Base-by-base conservation (phyloP, 768 basidiomycete genomes). In the Collybia nuda region DNA sequence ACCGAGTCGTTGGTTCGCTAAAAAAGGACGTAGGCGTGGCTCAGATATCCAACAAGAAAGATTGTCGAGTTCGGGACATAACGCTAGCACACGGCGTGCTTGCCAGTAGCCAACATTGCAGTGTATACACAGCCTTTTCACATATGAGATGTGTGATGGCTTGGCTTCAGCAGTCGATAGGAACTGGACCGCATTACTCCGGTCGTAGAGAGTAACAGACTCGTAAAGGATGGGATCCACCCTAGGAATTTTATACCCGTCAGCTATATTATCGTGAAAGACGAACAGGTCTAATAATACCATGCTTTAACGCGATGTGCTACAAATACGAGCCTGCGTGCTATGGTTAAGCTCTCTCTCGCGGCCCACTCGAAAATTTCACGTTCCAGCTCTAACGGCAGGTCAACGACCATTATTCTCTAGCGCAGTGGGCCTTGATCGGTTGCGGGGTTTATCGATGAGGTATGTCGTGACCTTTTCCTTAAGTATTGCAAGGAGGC, bases 341-440 rank as follows among this genome's bases (percentile, higher is more conserved):
- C 48, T 26, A 17, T 19, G 12, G 19, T 35, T 11, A 9, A 11
- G 15, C 37, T 38, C 40, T 22, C n/a, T 6, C 22, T 17, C 6
- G 48, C 48, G 26, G 38, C 39, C 28, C 26, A 18, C 39, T 41
- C 48, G 40, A 49, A 49, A 15, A 49, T 49, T 6, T 49, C 21
- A 19, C 48, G 48, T 40, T 49, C 48, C 7, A 49, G 38, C 19
- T 49, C 48, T n/a, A 40, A 26, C n/a, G 48, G 48, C 7, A 49
- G 22, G 2, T 49, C 21, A 18, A 49, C 23, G 24, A 11, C 32
- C 32, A 28, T 23, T 28, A 43, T 19, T 7, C 24, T 32, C 6
- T 32, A 32, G 32, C 14, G 14, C 9, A 32, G 32, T 11, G 9
- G 14, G 32, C 9, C 24, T 9, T 32, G 32, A 32, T 14, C 9